Percentiles rank a stretch among this genome's conserved stretches.
Conservation (phyloP, 2,329 filamentous ascomycete genomes). For the Sclerotiophoma versabilis region DNA sequence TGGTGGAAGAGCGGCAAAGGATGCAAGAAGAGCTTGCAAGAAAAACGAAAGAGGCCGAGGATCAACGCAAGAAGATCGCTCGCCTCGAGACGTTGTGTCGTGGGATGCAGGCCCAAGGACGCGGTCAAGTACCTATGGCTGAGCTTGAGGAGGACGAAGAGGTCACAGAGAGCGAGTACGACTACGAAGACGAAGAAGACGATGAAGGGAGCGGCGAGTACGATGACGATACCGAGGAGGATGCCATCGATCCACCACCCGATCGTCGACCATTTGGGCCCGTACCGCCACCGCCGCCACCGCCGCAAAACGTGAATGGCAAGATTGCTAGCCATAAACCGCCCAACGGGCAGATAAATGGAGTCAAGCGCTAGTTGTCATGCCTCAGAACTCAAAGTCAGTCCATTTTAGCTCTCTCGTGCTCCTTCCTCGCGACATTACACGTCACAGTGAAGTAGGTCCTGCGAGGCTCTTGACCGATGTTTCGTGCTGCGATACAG, state of each 20-base stretch:
- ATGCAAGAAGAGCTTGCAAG: slow-evolving; percentile 76
- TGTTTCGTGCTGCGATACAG: not conserved
- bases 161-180: slow-evolving; percentile 53
- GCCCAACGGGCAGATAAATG: slow-evolving; percentile 49
- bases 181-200: slow-evolving; percentile 50
- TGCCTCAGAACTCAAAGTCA: slow-evolving; percentile 7
- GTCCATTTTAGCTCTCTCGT: not conserved
- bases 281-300: slow-evolving; percentile 48
- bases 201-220: slow-evolving; percentile 59
- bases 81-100: slow-evolving; percentile 95
- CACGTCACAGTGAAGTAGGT: slow-evolving; percentile 1
- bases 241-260: slow-evolving; percentile 48
- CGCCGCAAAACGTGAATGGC: slow-evolving; percentile 41
- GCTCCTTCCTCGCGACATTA: not conserved
- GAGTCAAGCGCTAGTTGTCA: slow-evolving; percentile 46
- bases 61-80: slow-evolving; percentile 82
- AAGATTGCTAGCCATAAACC: slow-evolving; percentile 49
- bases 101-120: slow-evolving; percentile 93
- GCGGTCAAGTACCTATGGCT: slow-evolving; percentile 68
- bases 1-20: slow-evolving; percentile 90
- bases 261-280: slow-evolving; percentile 48
- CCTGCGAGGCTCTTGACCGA: slow-evolving; percentile 7
- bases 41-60: slow-evolving; percentile 77
- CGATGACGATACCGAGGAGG: slow-evolving; percentile 65
- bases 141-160: slow-evolving; percentile 65